phyloP scores from a whole-genome alignment of 1,284 basidiomycete species.

The Tilletia horrida region DNA sequence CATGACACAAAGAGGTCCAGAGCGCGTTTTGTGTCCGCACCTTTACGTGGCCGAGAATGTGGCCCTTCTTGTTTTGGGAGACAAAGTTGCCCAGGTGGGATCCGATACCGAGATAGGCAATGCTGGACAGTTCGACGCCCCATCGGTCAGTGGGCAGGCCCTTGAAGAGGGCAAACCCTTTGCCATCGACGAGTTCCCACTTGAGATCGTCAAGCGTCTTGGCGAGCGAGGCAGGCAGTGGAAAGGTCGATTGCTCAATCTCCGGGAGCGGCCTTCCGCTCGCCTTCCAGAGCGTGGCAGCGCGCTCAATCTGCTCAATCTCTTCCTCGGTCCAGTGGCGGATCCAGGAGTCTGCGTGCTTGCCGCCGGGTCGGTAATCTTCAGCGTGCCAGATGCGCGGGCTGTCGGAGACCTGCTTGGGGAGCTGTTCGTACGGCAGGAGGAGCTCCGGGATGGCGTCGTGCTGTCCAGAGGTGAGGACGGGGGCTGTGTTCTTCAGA shows the following conservation, averaged over 20 bases:
- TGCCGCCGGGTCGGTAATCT: constrained; percentile 42
- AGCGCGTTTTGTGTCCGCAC: background rate
- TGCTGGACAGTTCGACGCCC: constrained; percentile 54
- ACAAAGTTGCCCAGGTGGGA: constrained; percentile 55
- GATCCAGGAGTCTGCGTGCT: constrained; percentile 37
- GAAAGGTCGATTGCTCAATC: constrained; percentile 47
- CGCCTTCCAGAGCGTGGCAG: constrained; percentile 34
- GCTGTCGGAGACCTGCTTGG: constrained; percentile 50
- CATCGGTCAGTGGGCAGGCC: constrained; percentile 56
- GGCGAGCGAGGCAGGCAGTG: constrained; percentile 35
- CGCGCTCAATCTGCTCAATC: constrained; percentile 37
- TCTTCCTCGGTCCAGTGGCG: constrained; percentile 35
- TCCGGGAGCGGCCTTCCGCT: constrained; percentile 39
- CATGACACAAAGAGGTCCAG: background rate
- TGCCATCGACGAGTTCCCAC: constrained; percentile 35
- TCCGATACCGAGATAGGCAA: constrained; percentile 57
- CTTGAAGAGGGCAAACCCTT: constrained; percentile 57
- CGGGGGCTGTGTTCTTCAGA: constrained; percentile 14
- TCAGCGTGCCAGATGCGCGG: constrained; percentile 45
- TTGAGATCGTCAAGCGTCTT: constrained; percentile 32
- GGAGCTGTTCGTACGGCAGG: constrained; percentile 53
- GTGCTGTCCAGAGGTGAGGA: constrained; percentile 49
- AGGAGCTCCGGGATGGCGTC: constrained; percentile 34
- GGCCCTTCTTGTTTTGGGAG: constrained; percentile 57
- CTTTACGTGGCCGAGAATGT: constrained; percentile 58